Evolutionary conservation across 768 basidiomycete species (phyloP).

Genomic region (Rubroboletus satanas): DNA sequence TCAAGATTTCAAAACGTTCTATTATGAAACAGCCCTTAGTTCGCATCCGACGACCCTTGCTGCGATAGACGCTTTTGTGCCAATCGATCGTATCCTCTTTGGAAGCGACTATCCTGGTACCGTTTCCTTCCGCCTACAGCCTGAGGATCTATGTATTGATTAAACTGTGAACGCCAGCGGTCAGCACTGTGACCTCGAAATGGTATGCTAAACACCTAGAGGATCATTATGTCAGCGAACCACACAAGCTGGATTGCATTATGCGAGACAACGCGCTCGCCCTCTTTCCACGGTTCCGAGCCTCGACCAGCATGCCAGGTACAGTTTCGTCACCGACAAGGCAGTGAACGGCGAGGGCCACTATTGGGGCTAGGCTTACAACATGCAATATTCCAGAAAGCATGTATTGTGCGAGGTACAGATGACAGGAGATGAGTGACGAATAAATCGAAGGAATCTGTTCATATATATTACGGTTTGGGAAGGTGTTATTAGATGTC

Average conservation of each 20-base stretch:
- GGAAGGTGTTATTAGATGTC: slow-evolving; percentile 16
- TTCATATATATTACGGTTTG: slow-evolving; percentile 21
- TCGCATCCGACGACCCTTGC: slow-evolving; percentile 50
- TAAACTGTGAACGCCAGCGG: slow-evolving; percentile 39
- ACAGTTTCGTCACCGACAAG: neutral
- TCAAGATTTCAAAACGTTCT: slow-evolving; percentile 66
- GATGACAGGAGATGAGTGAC: slow-evolving; percentile 21
- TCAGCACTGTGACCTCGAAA: slow-evolving; percentile 47
- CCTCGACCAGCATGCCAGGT: neutral
- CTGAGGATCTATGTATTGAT: neutral
- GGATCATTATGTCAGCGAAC: slow-evolving; percentile 42
- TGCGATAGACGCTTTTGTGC: slow-evolving; percentile 49
- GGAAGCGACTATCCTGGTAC: slow-evolving; percentile 77
- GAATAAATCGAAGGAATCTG: slow-evolving; percentile 24
- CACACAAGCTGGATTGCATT: slow-evolving; percentile 40
- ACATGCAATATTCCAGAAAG: slow-evolving; percentile 9
- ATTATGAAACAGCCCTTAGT: slow-evolving; percentile 70
- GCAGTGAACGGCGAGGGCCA: neutral
- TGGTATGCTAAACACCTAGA: slow-evolving; percentile 62
- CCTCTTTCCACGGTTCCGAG: slow-evolving; percentile 45
- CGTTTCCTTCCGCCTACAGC: slow-evolving; percentile 5
- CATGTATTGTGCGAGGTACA: slow-evolving; percentile 29
- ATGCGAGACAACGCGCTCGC: slow-evolving; percentile 47
- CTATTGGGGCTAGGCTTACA: slow-evolving; percentile 1
- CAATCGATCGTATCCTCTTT: slow-evolving; percentile 53